Conservation (phyloP, 176 grass and related monocot species). For the Cenchrus purpureus region DNA sequence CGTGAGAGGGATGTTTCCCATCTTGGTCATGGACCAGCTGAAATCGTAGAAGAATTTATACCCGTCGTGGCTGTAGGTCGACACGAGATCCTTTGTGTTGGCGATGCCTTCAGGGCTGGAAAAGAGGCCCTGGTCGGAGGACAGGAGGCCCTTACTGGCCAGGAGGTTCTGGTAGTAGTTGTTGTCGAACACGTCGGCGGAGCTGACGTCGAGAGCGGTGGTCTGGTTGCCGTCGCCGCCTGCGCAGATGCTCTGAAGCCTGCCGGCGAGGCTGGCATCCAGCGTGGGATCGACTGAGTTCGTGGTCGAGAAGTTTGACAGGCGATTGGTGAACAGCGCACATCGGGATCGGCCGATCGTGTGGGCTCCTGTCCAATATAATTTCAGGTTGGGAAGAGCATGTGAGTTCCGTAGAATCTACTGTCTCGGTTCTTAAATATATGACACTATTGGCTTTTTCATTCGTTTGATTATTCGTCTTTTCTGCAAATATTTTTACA, state of each 20-base stretch:
- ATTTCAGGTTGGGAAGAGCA: not conserved
- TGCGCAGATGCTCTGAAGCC: conserved; percentile 59
- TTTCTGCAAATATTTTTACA: no score
- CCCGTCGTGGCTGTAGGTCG: conserved; percentile 50
- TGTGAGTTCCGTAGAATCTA: not conserved
- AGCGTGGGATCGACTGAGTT: conserved; percentile 57
- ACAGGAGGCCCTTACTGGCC: conserved; percentile 60
- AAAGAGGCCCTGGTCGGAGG: conserved; percentile 93
- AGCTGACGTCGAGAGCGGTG: conserved; percentile 59
- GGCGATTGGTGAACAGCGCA: conserved; percentile 50
- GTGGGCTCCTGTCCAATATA: conserved; percentile 56
- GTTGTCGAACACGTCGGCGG: conserved; percentile 72
- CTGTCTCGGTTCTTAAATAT: no score
- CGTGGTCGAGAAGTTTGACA: conserved; percentile 42
- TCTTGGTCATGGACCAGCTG: conserved; percentile 72
- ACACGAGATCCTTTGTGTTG: conserved; percentile 61
- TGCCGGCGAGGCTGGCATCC: conserved; percentile 55
- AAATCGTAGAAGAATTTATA: conserved; percentile 66
- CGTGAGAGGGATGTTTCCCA: conserved; percentile 77
- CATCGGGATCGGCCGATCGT: conserved; percentile 79
- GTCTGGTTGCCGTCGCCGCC: conserved; percentile 71
- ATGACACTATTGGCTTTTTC: no score
- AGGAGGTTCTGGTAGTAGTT: conserved; percentile 75
- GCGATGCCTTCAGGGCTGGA: conserved; percentile 60
- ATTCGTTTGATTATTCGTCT: no score